phyloP scores from a whole-genome alignment of 257 asterid species.

The Vinca minor region DNA sequence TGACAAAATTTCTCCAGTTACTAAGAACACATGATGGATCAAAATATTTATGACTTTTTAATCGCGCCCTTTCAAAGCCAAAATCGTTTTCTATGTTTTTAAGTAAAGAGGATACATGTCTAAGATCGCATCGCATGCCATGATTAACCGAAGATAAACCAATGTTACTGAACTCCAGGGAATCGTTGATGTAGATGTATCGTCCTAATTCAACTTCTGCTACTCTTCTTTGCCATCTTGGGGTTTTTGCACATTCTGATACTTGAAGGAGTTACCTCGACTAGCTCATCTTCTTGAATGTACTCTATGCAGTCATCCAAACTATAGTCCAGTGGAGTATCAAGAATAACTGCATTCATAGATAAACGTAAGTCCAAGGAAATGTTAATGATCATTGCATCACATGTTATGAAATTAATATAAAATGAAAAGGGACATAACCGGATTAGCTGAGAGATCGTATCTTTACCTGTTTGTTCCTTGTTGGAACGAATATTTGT shows the following conservation, averaged over 20 bases:
- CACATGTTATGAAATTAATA: not conserved
- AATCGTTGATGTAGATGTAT: slow-evolving; percentile 4
- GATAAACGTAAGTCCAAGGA: slow-evolving; percentile 2
- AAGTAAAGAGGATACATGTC: not conserved
- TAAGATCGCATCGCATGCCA: not conserved
- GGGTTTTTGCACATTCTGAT: slow-evolving; percentile 90
- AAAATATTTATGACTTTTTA: slow-evolving; percentile 1
- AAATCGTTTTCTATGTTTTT: not conserved
- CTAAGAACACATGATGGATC: not conserved
- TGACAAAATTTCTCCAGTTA: not conserved
- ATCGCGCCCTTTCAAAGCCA: not conserved
- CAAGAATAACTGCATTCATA: slow-evolving; percentile 62
- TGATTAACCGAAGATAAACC: not conserved
- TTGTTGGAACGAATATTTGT: slow-evolving; percentile 90
- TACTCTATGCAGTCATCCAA: slow-evolving; percentile 98
- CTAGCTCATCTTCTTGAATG: slow-evolving; percentile 98
- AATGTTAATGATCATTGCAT: not conserved
- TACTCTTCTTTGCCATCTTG: slow-evolving; percentile 44
- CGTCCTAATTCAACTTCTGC: slow-evolving; percentile 13
- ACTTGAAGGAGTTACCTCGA: slow-evolving; percentile 86
- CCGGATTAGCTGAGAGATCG: not conserved
- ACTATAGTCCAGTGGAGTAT: slow-evolving; percentile 75
- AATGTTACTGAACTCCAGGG: slow-evolving; percentile 1
- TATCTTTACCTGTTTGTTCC: slow-evolving; percentile 89
- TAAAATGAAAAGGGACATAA: not conserved